Conservation (phyloP, 2,329 filamentous ascomycete genomes). For the Diplodia mutila region DNA sequence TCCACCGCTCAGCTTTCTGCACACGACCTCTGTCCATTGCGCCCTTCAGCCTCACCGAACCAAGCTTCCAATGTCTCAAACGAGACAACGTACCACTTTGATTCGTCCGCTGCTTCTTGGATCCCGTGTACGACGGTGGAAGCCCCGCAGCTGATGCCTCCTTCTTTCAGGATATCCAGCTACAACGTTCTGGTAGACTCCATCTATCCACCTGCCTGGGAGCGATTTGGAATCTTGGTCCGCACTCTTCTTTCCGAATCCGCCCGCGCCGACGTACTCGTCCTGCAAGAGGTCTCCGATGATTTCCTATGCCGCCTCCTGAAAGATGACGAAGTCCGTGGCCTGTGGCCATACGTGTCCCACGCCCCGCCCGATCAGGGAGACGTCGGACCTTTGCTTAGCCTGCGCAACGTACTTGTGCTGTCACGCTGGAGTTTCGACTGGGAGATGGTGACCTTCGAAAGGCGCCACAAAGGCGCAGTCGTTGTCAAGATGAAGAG, state of each 20-base stretch:
- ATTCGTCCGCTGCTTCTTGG: conserved; percentile 35
- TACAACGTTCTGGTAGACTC: conserved; percentile 52
- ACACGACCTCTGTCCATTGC: neutral
- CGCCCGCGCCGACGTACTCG: conserved; percentile 44
- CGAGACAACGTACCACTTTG: conserved; percentile 40
- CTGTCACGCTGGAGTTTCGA: conserved; percentile 60
- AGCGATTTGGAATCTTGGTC: conserved; percentile 44
- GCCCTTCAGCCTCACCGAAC: neutral
- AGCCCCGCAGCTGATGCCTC: conserved; percentile 18
- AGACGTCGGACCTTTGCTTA: conserved; percentile 60
- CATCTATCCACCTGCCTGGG: conserved; percentile 40
- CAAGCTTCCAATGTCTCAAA: conserved; percentile 27
- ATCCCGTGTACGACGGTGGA: conserved; percentile 14
- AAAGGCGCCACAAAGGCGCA: conserved; percentile 62
- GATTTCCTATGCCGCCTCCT: conserved; percentile 64
- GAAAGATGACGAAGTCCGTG: conserved; percentile 48
- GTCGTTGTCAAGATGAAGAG: conserved; percentile 52
- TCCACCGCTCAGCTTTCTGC: neutral
- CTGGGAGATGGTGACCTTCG: conserved; percentile 60
- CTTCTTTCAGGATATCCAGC: conserved; percentile 42
- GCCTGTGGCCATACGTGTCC: conserved; percentile 59
- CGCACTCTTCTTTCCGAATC: conserved; percentile 39
- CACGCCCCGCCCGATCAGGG: conserved; percentile 59
- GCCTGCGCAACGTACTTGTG: conserved; percentile 63
- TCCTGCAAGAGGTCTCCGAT: conserved; percentile 68